These are phyloP conservation scores for Globisporangium spiculum DNA, from an alignment of 352 stramenopile genomes.

Conservation along the genomic window DNA sequence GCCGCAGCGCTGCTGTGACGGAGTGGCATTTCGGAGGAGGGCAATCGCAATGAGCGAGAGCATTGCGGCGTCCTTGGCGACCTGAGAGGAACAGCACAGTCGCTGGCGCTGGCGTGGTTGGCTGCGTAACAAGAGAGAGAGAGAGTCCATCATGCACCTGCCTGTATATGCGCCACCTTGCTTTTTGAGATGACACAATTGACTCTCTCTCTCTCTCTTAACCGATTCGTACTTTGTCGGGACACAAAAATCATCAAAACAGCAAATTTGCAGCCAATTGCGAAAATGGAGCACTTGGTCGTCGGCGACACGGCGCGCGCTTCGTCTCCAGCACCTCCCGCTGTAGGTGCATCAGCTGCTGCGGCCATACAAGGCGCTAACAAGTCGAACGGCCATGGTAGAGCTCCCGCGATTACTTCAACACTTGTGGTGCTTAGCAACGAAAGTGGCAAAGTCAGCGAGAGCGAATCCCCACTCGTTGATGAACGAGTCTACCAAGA, in stretches of 20 bases:
- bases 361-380: background rate
- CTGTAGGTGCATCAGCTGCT: background rate
- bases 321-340: background rate
- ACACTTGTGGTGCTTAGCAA: background rate
- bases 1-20: background rate
- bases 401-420: background rate
- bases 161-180: no score
- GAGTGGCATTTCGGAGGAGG: background rate
- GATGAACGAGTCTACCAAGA: conserved; percentile 4
- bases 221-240: background rate
- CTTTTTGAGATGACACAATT: no score
- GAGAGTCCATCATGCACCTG: no score
- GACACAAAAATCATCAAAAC: background rate
- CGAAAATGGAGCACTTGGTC: background rate
- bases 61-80: background rate
- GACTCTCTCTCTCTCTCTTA: no score
- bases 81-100: background rate
- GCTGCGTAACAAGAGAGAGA: no score
- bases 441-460: background rate
- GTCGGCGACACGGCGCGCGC: no score
- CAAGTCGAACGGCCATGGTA: background rate
- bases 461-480: background rate
- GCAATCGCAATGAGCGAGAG: background rate
- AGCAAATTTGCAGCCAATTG: background rate
- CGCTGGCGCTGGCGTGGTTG: background rate